phyloP scores from a whole-genome alignment of 1,284 basidiomycete species.

The Neolentinus lepideus region DNA sequence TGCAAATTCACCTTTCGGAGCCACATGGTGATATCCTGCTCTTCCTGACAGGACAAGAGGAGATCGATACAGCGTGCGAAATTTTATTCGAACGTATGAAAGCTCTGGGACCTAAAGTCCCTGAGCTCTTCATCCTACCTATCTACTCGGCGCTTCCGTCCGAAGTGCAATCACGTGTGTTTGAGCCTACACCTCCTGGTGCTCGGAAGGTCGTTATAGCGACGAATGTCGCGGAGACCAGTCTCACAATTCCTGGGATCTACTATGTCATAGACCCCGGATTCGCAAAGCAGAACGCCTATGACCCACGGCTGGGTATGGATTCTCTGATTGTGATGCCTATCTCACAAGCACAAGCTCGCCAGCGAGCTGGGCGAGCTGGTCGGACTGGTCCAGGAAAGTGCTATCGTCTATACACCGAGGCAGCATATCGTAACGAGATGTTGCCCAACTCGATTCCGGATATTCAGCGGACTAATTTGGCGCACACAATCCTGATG shows the following conservation, averaged over 20 bases:
- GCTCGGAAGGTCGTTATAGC: constrained; percentile 97
- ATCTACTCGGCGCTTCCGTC: constrained; percentile 98
- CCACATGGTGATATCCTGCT: constrained; percentile 94
- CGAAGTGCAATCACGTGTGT: constrained; percentile 96
- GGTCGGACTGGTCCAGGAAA: constrained; percentile 98
- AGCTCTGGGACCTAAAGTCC: constrained; percentile 93
- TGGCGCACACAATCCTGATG: constrained; percentile 92
- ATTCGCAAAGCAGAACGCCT: constrained; percentile 98
- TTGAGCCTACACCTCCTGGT: constrained; percentile 95
- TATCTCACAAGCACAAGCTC: constrained; percentile 97
- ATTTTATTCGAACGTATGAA: constrained; percentile 98
- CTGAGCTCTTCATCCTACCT: constrained; percentile 93
- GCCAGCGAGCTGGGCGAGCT: constrained; percentile 92
- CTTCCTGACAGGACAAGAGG: constrained; percentile 98
- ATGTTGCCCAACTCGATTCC: constrained; percentile 97
- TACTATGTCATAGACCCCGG: constrained; percentile 99
- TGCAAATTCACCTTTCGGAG: constrained; percentile 99
- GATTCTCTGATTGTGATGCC: constrained; percentile 99
- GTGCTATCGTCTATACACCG: constrained; percentile 96
- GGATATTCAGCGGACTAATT: constrained; percentile 94
- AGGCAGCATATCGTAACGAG: constrained; percentile 96
- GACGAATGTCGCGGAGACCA: constrained; percentile 98
- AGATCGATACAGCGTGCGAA: constrained; percentile 97
- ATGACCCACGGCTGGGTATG: constrained; percentile 96
- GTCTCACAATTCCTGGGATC: constrained; percentile 96